Base-by-base conservation (phyloP, 2,329 filamentous ascomycete genomes). In the Neoarthrinium moseri region DNA sequence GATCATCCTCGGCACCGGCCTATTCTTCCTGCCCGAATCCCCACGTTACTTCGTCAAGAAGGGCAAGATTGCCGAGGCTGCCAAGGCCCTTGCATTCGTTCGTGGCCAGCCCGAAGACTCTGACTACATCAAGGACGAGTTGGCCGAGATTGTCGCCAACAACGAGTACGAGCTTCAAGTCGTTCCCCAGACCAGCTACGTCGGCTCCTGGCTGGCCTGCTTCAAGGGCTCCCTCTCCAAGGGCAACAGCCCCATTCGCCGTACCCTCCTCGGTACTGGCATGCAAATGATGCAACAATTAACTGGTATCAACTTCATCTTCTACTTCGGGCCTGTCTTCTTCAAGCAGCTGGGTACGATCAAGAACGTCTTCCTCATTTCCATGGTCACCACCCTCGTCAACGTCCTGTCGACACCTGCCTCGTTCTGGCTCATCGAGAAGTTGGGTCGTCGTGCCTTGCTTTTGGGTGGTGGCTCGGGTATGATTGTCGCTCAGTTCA, bases 341-440 rank as follows among this genome's bases (percentile, higher is more conserved):
- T 87, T 95, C 72, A 70, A 87, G 69, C 83, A 84, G 20, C 84
- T 87, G 23, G 86, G 86, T 55, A 86, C 87, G 58, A 89, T 95
- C 59, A 56, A 64, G 51, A 86, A 95, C 75, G 76, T 81, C 34
- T 95, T 95, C 80, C 67, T 95, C 57, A 91, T 94, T 64, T 87
- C 84, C 48, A 77, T 95, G 62, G 80, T 95, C 72, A 92, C 89
- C 67, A 94, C 87, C 52, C 79, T 94, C 44, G 88, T 95, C 74
- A 95, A 95, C 72, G 88, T 94, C 51, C 78, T 71, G 70, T 92
- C 88, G 30, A 95, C 91, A 1, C 90, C 90, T 1, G 68, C 95
- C 58, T 94, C 90, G 23, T 95, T 95, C 81, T 95, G 78, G 72
- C 86, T 86, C 17, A 84, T 95, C 51, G 91, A 96, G 75, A 80